A percentile compares a stretch with the other conserved stretches of the same genome.
These are phyloP conservation scores for Fusarium sp. DNA, from an alignment of 2,329 filamentous ascomycete genomes.

Conservation along the genomic window DNA sequence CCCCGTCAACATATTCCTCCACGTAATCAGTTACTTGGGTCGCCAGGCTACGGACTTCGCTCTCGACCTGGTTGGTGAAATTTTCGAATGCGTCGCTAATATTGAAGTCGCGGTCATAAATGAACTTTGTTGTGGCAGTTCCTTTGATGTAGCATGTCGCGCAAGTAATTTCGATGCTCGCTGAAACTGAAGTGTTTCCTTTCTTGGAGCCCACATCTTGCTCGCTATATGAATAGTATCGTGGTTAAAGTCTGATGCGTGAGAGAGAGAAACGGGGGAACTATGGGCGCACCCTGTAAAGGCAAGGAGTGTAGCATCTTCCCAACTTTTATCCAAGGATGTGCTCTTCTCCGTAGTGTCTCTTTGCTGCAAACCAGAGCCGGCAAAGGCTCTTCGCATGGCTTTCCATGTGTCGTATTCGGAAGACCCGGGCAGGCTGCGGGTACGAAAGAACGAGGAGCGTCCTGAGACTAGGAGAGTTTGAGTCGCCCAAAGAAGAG, in stretches of 20 bases:
- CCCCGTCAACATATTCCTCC: constrained; percentile 12
- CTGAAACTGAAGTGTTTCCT: not conserved
- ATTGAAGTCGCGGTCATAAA: not conserved
- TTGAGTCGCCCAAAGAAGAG: not conserved
- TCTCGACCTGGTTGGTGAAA: not conserved
- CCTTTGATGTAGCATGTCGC: not conserved
- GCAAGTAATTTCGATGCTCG: not conserved
- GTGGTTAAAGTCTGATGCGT: not conserved
- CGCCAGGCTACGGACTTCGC: not conserved
- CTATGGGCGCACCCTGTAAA: not conserved
- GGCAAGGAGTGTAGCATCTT: not conserved
- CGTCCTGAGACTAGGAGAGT: not conserved
- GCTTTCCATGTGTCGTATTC: not conserved
- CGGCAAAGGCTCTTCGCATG: not conserved
- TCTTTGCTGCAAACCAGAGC: not conserved
- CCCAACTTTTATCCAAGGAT: not conserved
- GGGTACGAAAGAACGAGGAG: not conserved
- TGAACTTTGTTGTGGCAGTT: not conserved
- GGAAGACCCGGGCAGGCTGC: not conserved
- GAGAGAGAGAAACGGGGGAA: not conserved
- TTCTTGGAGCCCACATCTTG: not conserved
- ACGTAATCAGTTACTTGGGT: constrained; percentile 14
- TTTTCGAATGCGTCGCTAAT: not conserved
- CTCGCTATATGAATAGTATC: not conserved
- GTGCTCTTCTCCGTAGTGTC: not conserved